Evolutionary conservation across 208 protist species (phyloP).

Genomic region (Leishmania lainsoni): DNA sequence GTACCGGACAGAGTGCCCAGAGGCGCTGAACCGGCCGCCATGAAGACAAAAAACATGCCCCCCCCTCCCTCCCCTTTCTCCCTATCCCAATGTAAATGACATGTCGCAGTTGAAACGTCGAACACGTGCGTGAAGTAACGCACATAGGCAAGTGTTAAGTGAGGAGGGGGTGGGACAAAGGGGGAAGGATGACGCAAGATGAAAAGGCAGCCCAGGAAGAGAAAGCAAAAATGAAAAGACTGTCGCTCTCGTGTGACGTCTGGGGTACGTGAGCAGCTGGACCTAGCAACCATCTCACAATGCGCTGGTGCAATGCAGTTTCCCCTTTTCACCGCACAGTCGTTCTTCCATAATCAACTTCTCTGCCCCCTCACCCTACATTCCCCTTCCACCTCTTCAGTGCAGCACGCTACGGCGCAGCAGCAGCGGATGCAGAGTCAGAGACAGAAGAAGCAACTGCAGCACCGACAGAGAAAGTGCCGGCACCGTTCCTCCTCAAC

Average conservation of each 20-base stretch:
- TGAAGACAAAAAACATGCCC: too few relatives aligned
- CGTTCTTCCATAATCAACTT: not conserved
- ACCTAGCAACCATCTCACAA: not conserved
- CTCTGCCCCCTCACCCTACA: not conserved
- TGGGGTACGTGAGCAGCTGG: not conserved
- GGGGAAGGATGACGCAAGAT: not conserved
- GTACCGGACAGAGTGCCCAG: not conserved
- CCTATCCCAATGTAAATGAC: not conserved
- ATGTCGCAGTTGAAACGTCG: not conserved
- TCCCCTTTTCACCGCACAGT: not conserved
- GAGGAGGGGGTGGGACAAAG: not conserved
- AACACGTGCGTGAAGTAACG: not conserved
- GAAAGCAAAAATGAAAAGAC: not conserved
- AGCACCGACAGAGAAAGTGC: not conserved
- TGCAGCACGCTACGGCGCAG: conserved; percentile 5
- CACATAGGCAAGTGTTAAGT: not conserved
- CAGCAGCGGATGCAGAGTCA: not conserved
- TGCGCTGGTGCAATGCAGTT: not conserved
- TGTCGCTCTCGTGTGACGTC: not conserved
- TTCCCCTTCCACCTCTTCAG: not conserved
- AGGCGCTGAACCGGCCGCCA: not conserved
- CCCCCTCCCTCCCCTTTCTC: not conserved
- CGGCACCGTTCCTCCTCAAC: conserved; percentile 12
- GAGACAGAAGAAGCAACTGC: not conserved
- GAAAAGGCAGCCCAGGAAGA: not conserved